These are phyloP conservation scores for Talaromyces sp. DNA, from an alignment of 2,329 filamentous ascomycete species.

Conservation along the genomic window DNA sequence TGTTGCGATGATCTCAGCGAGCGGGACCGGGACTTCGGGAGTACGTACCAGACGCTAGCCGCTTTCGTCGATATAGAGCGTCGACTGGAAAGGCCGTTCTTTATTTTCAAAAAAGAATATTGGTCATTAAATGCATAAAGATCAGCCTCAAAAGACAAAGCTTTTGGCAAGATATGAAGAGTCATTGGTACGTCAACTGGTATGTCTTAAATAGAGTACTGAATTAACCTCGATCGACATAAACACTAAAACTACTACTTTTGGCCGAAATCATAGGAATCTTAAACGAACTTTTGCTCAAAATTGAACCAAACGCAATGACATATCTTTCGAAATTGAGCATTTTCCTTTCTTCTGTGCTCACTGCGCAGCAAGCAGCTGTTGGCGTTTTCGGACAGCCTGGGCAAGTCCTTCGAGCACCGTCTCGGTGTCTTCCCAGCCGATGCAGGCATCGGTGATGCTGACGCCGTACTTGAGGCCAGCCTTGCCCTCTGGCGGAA, in stretches of 20 bases:
- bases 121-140: no score
- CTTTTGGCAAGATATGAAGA: no score
- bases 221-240: no score
- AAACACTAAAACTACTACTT: background rate
- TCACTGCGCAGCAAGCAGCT: conserved; percentile 27
- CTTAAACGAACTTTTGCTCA: background rate
- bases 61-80: background rate
- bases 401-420: conserved; percentile 74
- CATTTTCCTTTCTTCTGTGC: background rate
- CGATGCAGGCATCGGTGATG: conserved; percentile 96
- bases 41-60: background rate
- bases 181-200: no score
- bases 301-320: background rate
- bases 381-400: conserved; percentile 70
- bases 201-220: no score
- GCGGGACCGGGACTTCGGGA: background rate
- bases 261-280: background rate
- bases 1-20: background rate
- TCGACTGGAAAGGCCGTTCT: no score
- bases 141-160: no score
- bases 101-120: no score
- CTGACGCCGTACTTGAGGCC: conserved; percentile 90
- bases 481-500: conserved; percentile 76
- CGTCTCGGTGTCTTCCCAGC: conserved; percentile 81
- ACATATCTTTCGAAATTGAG: background rate